Conservation (phyloP, 495 filamentous ascomycete genomes). For the Staphylotrichum tortipilum region DNA sequence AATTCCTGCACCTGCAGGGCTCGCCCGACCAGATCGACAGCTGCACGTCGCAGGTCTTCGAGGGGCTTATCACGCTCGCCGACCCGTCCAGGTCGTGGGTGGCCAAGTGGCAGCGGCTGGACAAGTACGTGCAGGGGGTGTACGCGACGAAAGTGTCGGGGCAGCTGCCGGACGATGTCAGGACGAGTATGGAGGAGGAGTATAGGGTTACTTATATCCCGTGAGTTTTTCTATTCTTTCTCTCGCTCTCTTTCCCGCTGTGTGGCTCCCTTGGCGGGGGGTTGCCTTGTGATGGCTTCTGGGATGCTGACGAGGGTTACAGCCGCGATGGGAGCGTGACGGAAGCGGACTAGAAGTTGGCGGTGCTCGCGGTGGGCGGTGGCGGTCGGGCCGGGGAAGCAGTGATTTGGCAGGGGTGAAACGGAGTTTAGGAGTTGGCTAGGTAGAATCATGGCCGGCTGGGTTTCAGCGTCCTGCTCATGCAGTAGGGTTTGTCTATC, state of each 20-base stretch:
- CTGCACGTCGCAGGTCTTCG: conserved; percentile 91
- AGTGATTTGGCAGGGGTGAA: too few relatives aligned
- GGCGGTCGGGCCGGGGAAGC: too few relatives aligned
- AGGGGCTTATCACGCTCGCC: conserved; percentile 75
- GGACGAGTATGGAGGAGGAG: conserved; percentile 57
- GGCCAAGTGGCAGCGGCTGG: conserved; percentile 86
- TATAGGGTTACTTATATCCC: conserved; percentile 62
- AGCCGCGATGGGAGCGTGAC: conserved; percentile 46
- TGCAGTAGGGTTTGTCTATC: not conserved
- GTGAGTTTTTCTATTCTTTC: conserved; percentile 28
- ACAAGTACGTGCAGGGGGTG: conserved; percentile 73
- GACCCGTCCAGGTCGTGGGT: conserved; percentile 79
- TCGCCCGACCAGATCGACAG: conserved; percentile 73
- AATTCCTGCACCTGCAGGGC: conserved; percentile 71
- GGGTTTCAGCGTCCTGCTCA: not conserved
- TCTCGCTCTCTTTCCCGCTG: not conserved
- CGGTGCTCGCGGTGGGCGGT: too few relatives aligned
- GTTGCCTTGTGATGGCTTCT: too few relatives aligned
- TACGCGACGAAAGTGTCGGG: conserved; percentile 93
- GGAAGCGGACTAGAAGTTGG: conserved; percentile 37
- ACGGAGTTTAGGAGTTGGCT: conserved; percentile 10
- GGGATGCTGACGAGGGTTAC: too few relatives aligned
- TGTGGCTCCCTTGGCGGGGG: too few relatives aligned
- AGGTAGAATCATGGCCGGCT: not conserved
- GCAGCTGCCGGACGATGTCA: conserved; percentile 53